Base-by-base conservation (phyloP, 257 asterid genomes). In the Solanum medicagineum region DNA sequence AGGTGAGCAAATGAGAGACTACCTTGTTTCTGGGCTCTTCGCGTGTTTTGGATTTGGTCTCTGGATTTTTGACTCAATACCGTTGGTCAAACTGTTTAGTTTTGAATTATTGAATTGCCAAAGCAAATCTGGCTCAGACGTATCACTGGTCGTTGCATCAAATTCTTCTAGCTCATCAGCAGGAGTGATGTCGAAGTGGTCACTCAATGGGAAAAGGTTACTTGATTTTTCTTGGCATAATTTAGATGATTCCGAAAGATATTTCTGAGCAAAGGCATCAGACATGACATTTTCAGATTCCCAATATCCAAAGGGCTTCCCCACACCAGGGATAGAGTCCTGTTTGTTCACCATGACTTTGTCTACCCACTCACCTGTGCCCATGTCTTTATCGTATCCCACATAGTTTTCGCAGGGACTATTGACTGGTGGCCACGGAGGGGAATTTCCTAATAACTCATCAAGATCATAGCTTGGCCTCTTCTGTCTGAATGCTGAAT, bases 281-380 rank as follows among this genome's bases (percentile, higher is more conserved):
- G 92, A 86, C 49, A 86, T 90, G 86, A 80, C 87, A 29, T 73
- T 90, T 87, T 89, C 88, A 24, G 89, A 87, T 85, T 83, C 89
- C 93, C 92, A 87, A 62, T 86, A 86, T 54, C 69, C 84, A 17
- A 87, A 71, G 0, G 94, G 90, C 84, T 85, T 91, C 83, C 85
- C 90, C 20, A 84, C 84, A 29, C 91, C 90, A 40, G 83, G 53
- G 24, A 80, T 19, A 5, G 89, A 83, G 63, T 93, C 97, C 88
- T 91, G 95, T 92, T 90, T 94, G 93, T 95, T 95, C 86, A 96
- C 98, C 99, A 96, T 96, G 83, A 92, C 93, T 90, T 96, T 96
- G 93, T 96, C 99, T 80, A 94, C 97, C 99, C 99, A 96, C 87
- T 93, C 99, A 54, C 95, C 97, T 3, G 95, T 85, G 87, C 92